Conservation (phyloP, 257 asterid species). For the Cynanchum wilfordii region DNA sequence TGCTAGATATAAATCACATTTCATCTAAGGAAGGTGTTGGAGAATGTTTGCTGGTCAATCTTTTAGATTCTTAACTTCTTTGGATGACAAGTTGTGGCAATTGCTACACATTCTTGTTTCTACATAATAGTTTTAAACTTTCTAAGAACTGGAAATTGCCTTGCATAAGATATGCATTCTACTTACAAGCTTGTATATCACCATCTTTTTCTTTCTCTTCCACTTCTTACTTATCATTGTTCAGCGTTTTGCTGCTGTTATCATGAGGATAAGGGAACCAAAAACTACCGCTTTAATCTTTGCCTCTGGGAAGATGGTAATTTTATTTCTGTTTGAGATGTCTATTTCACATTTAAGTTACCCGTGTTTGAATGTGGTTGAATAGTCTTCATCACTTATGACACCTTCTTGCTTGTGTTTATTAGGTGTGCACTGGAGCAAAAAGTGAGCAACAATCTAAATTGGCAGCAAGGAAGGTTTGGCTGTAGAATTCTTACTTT, state of each 20-base stretch:
- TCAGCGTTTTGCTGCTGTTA: slow-evolving; percentile 47
- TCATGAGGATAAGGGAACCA: slow-evolving; percentile 47
- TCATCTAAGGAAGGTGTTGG: not conserved
- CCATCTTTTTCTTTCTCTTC: not conserved
- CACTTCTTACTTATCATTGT: not conserved
- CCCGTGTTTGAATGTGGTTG: not conserved
- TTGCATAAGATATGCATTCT: not conserved
- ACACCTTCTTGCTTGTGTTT: not conserved
- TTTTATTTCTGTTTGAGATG: not conserved
- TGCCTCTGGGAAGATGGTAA: slow-evolving; percentile 47
- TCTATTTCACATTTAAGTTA: not conserved
- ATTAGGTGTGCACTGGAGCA: slow-evolving; percentile 35
- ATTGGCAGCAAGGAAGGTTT: slow-evolving; percentile 34
- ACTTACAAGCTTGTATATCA: not conserved
- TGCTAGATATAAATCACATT: not conserved
- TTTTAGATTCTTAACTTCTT: not conserved
- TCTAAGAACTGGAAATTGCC: not conserved
- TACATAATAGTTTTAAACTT: not conserved
- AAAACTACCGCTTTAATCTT: slow-evolving; percentile 41
- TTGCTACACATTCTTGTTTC: not conserved
- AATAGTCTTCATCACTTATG: not conserved
- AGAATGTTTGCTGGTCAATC: not conserved
- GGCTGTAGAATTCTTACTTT: not conserved
- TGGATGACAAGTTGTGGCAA: not conserved
- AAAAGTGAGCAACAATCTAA: slow-evolving; percentile 31